Conservation (phyloP, 768 basidiomycete genomes). For the Termitomyces eurrhizus region DNA sequence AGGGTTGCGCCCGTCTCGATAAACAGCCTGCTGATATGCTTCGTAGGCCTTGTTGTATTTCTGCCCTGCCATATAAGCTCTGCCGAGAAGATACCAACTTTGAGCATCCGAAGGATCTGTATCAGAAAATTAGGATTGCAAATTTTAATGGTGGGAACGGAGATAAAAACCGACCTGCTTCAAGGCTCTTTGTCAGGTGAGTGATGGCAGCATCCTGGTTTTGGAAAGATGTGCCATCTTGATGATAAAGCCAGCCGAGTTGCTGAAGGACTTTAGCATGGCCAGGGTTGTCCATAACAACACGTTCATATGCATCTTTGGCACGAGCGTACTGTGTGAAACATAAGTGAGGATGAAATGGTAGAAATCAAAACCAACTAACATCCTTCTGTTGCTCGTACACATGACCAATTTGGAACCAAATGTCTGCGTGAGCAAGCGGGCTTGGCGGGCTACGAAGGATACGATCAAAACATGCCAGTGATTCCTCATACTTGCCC, state of each 20-base stretch:
- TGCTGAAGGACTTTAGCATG: conserved; percentile 98
- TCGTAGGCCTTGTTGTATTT: conserved; percentile 99
- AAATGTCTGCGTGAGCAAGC: conserved; percentile 95
- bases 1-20: conserved; percentile 97
- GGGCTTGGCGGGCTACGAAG: conserved; percentile 94
- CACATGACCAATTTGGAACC: conserved; percentile 99
- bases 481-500: conserved; percentile 83
- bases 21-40: conserved; percentile 98
- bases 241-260: conserved; percentile 96
- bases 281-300: conserved; percentile 86
- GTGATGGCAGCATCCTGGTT: conserved; percentile 93
- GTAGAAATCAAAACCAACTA: conserved; percentile 19
- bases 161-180: conserved; percentile 65
- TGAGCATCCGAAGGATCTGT: conserved; percentile 93
- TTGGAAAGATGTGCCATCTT: conserved; percentile 91
- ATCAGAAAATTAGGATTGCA: not conserved
- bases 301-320: conserved; percentile 94
- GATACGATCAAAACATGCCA: conserved; percentile 95
- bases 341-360: not conserved
- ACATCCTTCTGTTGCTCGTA: conserved; percentile 98
- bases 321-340: conserved; percentile 72
- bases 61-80: conserved; percentile 97
- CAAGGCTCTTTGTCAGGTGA: conserved; percentile 91
- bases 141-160: not conserved
- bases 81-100: conserved; percentile 97